phyloP scores from a whole-genome alignment of 2,329 filamentous ascomycete genomes.

The Canariomyces notabilis region DNA sequence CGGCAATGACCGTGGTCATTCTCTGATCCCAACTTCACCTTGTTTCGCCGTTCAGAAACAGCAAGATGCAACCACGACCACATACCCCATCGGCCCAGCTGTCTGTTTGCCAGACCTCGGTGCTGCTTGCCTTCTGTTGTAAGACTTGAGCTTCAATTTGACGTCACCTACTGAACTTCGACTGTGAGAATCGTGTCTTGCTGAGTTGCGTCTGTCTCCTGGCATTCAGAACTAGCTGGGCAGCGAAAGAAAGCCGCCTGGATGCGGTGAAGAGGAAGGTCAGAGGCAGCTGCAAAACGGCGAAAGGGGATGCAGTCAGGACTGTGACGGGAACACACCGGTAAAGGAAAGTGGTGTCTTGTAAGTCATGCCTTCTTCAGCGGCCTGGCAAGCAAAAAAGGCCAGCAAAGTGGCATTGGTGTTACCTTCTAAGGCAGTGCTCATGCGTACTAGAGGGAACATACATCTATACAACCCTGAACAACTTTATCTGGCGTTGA shows the following conservation, averaged over 20 bases:
- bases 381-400: background rate
- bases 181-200: background rate
- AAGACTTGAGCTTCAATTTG: slow-evolving; percentile 15
- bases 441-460: background rate
- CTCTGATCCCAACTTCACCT: background rate
- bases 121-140: slow-evolving; percentile 18
- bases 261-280: background rate
- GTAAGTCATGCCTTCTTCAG: background rate
- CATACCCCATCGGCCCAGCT: background rate
- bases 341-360: background rate
- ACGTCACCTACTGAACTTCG: slow-evolving; percentile 2
- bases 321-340: background rate
- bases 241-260: too few species aligned
- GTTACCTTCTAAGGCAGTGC: background rate
- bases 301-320: background rate
- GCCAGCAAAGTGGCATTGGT: background rate
- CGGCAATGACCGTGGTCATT: background rate
- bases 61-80: background rate
- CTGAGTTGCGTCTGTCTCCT: background rate
- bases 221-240: background rate
- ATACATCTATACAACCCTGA: too few species aligned
- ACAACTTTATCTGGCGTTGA: background rate
- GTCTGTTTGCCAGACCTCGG: slow-evolving; percentile 11
- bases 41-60: background rate
- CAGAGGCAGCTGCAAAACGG: background rate